A percentile compares a stretch with the other conserved stretches of the same genome.
These are phyloP conservation scores for Spergularia azorica DNA, from an alignment of 179 eudicot species.

Conservation along the genomic window DNA sequence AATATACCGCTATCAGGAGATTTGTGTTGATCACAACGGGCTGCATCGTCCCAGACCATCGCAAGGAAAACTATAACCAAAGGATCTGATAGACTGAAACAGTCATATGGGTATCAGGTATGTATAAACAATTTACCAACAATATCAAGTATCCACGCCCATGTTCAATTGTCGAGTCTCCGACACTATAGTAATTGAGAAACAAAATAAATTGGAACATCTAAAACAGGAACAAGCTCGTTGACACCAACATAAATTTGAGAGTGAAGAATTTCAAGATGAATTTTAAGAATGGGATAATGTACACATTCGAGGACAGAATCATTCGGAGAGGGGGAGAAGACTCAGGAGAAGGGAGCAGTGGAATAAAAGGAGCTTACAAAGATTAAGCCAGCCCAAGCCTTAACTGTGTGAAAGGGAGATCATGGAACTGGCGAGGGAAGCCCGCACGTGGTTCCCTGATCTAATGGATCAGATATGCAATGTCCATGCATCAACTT, in stretches of 20 bases:
- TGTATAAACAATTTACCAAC: no score
- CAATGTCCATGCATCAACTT: slow-evolving; percentile 8
- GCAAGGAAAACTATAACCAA: no score
- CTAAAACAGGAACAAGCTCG: background rate
- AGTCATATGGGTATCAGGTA: no score
- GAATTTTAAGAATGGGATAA: background rate
- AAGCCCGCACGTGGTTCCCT: background rate
- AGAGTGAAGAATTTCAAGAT: background rate
- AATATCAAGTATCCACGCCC: no score
- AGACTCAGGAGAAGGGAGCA: background rate
- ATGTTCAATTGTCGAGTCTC: no score
- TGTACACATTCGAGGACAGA: slow-evolving; percentile 1
- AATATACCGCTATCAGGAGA: no score
- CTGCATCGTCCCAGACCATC: no score
- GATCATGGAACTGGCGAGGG: background rate
- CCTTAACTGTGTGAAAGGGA: slow-evolving; percentile 8
- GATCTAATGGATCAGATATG: slow-evolving; percentile 4
- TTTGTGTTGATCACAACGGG: no score
- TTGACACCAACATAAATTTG: slow-evolving; percentile 12
- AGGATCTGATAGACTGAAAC: no score
- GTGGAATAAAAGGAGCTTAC: slow-evolving; percentile 19
- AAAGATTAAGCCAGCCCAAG: slow-evolving; percentile 4
- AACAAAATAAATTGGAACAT: background rate
- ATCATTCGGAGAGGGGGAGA: background rate
- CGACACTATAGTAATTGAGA: no score